Conservation (phyloP, 2,329 filamentous ascomycete species). For the Ramichloridium luteum region DNA sequence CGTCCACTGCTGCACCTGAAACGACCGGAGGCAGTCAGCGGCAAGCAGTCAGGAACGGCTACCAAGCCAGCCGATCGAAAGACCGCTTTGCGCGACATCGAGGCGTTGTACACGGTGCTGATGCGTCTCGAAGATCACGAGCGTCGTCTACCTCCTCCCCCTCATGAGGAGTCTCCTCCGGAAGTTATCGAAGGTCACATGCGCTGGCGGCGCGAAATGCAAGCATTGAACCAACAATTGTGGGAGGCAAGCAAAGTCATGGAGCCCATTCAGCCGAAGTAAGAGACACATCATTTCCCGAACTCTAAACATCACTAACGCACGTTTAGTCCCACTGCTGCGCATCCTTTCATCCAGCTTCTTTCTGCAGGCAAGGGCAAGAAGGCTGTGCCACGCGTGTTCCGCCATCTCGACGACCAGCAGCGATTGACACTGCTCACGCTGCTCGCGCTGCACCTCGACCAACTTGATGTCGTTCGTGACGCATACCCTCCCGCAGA, state of each 20-base stretch:
- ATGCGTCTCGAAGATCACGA: constrained; percentile 95
- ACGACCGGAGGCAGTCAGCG: constrained; percentile 56
- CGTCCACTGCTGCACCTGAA: constrained; percentile 94
- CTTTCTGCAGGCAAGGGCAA: constrained; percentile 92
- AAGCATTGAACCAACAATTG: constrained; percentile 62
- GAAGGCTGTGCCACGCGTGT: constrained; percentile 87
- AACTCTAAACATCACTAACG: constrained; percentile 5
- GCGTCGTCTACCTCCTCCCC: constrained; percentile 59
- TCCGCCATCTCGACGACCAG: constrained; percentile 82
- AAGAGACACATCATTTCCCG: constrained; percentile 16
- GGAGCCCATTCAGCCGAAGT: constrained; percentile 61
- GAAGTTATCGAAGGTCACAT: constrained; percentile 61
- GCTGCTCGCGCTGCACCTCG: constrained; percentile 88
- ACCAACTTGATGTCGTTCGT: constrained; percentile 79
- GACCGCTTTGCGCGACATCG: constrained; percentile 71
- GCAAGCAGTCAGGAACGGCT: neutral
- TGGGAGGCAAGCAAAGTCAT: constrained; percentile 87
- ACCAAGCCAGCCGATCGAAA: constrained; percentile 60
- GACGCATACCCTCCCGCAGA: constrained; percentile 60
- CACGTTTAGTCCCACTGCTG: constrained; percentile 47
- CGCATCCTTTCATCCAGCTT: constrained; percentile 92
- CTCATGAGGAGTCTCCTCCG: constrained; percentile 51
- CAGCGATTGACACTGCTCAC: constrained; percentile 92
- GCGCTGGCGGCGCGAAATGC: constrained; percentile 63
- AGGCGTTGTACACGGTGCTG: constrained; percentile 72